Evolutionary conservation across 768 basidiomycete species (phyloP).

Genomic region (Boletus patriciae): DNA sequence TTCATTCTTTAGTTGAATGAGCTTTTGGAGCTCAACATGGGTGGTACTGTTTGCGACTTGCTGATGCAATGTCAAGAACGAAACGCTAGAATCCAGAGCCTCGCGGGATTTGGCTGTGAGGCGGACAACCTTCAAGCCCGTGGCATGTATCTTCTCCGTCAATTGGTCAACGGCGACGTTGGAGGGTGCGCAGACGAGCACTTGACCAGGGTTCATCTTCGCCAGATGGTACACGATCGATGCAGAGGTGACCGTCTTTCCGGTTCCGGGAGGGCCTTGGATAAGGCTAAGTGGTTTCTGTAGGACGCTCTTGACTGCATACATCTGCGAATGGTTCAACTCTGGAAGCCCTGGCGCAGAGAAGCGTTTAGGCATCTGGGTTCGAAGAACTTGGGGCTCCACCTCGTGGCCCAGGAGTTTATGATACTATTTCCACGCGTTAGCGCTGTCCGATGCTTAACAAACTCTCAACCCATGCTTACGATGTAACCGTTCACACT

Average conservation of each 20-base stretch:
- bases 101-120: conserved; percentile 98
- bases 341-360: conserved; percentile 97
- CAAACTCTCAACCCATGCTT: conserved; percentile 34
- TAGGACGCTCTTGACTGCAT: conserved; percentile 97
- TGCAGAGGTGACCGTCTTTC: conserved; percentile 98
- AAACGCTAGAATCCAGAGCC: conserved; percentile 93
- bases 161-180: conserved; percentile 99
- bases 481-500: conserved; percentile 99
- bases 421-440: conserved; percentile 70
- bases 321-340: conserved; percentile 99
- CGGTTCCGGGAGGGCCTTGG: conserved; percentile 97
- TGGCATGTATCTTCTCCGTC: conserved; percentile 98
- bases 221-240: conserved; percentile 98
- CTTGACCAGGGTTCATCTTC: conserved; percentile 99
- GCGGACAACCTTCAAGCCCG: conserved; percentile 97
- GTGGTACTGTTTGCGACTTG: conserved; percentile 97
- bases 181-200: conserved; percentile 97
- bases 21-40: conserved; percentile 95
- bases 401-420: conserved; percentile 97
- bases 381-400: conserved; percentile 87
- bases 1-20: conserved; percentile 96
- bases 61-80: conserved; percentile 92
- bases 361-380: conserved; percentile 96
- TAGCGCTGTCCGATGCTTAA: neutral
- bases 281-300: conserved; percentile 98